phyloP scores from a whole-genome alignment of 2,329 filamentous ascomycete species.

The Xylaria sp. region DNA sequence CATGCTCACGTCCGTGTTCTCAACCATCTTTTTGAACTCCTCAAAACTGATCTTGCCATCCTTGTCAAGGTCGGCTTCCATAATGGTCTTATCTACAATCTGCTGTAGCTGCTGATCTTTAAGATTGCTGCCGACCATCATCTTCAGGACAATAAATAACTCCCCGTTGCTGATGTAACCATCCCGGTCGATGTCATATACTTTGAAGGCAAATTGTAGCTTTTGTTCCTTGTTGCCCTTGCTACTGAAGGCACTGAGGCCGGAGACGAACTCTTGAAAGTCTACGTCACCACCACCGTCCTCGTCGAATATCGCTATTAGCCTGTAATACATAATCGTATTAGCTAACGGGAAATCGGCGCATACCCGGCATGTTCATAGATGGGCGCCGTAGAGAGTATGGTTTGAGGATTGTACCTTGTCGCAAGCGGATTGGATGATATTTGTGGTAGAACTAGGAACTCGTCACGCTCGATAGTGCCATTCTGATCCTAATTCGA shows the following conservation, averaged over 20 bases:
- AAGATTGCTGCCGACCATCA: conserved; percentile 99
- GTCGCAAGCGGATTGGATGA: conserved; percentile 97
- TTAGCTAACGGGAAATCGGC: conserved; percentile 3
- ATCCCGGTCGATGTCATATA: conserved; percentile 99
- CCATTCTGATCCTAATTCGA: conserved; percentile 84
- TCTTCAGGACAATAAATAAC: conserved; percentile 99
- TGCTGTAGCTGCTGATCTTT: conserved; percentile 99
- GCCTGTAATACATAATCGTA: conserved; percentile 56
- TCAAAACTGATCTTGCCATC: conserved; percentile 99
- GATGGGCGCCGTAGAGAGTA: background rate
- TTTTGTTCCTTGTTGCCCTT: conserved; percentile 99
- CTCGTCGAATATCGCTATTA: conserved; percentile 99
- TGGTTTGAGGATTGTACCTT: conserved; percentile 60
- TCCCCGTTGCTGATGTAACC: conserved; percentile 99
- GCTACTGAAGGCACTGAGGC: conserved; percentile 91
- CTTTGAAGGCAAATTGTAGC: conserved; percentile 96
- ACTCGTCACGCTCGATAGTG: conserved; percentile 98
- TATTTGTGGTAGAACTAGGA: conserved; percentile 95
- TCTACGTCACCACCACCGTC: conserved; percentile 97
- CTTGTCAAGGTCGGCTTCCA: conserved; percentile 95
- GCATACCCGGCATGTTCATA: background rate
- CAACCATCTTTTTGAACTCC: conserved; percentile 98
- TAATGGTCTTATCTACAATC: conserved; percentile 99
- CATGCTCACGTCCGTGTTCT: conserved; percentile 83
- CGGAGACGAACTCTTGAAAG: conserved; percentile 98